Percentiles rank a stretch among this genome's conserved stretches.
Evolutionary conservation across 2,329 filamentous ascomycete genomes (phyloP).

Genomic region (Hypoxylon sp.): DNA sequence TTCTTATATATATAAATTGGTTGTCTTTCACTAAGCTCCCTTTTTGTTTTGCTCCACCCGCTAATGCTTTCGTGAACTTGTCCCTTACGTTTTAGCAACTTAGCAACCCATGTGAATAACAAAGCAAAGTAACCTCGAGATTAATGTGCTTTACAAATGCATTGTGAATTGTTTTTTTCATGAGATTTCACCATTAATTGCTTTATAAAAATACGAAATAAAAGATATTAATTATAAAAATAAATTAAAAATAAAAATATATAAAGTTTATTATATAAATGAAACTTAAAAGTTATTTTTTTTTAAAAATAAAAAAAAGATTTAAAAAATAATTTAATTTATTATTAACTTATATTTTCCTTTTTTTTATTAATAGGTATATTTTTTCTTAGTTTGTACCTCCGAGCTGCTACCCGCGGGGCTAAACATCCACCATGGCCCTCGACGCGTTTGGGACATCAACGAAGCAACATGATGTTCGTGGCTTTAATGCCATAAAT

Average conservation of each 20-base stretch:
- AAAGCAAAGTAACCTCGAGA: too few relatives aligned
- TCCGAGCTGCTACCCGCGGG: conserved; percentile 8
- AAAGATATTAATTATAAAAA: conserved; percentile 51
- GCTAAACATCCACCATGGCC: conserved; percentile 26
- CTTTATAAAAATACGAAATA: conserved; percentile 19
- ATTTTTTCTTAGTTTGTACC: conserved; percentile 11
- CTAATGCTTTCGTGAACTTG: too few relatives aligned
- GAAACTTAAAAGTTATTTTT: conserved; percentile 15
- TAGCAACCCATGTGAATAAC: conserved; percentile 1
- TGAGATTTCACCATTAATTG: too few relatives aligned
- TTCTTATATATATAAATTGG: too few relatives aligned
- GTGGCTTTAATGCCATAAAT: conserved; percentile 18
- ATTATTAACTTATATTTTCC: conserved; percentile 16
- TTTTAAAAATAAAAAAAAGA: conserved; percentile 11
- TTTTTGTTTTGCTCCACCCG: too few relatives aligned
- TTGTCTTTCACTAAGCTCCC: too few relatives aligned
- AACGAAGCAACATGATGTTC: conserved; percentile 37
- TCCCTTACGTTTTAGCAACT: conserved; percentile 1
- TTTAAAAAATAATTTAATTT: conserved; percentile 21
- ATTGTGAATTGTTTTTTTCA: too few relatives aligned
- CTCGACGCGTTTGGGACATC: conserved; percentile 16
- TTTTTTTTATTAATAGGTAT: conserved; percentile 17
- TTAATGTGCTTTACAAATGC: too few relatives aligned
- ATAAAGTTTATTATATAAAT: conserved; percentile 15
- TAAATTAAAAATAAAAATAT: conserved; percentile 16